These are phyloP conservation scores for Emmonsiellopsis sp. DNA, from an alignment of 2,329 filamentous ascomycete genomes.

Conservation along the genomic window DNA sequence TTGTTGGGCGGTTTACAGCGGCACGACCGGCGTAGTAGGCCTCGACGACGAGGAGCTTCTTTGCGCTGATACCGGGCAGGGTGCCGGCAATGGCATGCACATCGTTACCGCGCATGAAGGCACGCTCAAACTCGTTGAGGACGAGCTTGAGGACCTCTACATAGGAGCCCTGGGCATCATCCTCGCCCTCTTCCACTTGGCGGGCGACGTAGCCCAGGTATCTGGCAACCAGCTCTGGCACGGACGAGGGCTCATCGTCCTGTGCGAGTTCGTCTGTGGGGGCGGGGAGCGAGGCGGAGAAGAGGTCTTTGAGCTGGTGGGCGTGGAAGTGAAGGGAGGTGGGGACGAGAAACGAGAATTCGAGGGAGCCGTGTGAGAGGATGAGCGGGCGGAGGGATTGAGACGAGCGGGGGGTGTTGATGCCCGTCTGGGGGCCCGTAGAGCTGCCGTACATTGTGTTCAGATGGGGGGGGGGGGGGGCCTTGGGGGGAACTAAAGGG, in stretches of 20 bases:
- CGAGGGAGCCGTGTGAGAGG: conserved; percentile 85
- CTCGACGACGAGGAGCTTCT: conserved; percentile 82
- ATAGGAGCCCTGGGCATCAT: conserved; percentile 78
- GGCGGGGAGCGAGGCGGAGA: conserved; percentile 72
- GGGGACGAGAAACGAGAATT: conserved; percentile 90
- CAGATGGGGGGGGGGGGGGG: neutral
- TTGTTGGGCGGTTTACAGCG: conserved; percentile 75
- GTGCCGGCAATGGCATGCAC: conserved; percentile 81
- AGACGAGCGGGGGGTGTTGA: conserved; percentile 90
- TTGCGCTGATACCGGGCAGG: conserved; percentile 80
- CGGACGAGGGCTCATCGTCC: conserved; percentile 97
- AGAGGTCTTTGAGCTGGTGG: conserved; percentile 84
- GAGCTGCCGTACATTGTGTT: conserved; percentile 71
- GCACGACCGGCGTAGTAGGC: conserved; percentile 87
- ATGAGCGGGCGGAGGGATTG: conserved; percentile 86
- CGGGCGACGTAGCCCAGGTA: conserved; percentile 85
- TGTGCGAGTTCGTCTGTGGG: conserved; percentile 95
- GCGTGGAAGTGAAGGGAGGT: conserved; percentile 95
- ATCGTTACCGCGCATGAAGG: conserved; percentile 90
- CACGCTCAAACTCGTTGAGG: conserved; percentile 92
- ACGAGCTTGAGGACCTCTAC: conserved; percentile 87
- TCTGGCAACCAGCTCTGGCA: conserved; percentile 81
- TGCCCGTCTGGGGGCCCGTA: conserved; percentile 84
- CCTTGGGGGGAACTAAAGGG: no score
- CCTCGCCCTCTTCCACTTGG: conserved; percentile 87